Percentiles rank a stretch among this genome's conserved stretches.
phyloP scores from a whole-genome alignment of 805 yeast species.

The Pichia ethanolica region DNA sequence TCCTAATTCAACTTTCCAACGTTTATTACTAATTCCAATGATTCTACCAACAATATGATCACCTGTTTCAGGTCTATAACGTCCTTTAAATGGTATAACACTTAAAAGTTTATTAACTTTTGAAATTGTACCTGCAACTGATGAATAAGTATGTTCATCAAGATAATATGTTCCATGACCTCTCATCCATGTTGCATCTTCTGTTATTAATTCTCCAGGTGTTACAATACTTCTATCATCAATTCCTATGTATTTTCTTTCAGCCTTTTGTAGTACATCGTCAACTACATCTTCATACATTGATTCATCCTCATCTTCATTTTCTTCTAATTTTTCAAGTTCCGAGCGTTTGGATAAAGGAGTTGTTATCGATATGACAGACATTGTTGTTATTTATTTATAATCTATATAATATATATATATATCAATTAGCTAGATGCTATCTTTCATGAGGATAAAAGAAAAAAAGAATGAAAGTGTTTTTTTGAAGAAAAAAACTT shows the following conservation, averaged over 20 bases:
- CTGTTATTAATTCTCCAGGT: slow-evolving; percentile 95
- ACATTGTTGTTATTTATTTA: slow-evolving; percentile 8
- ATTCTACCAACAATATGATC: slow-evolving; percentile 93
- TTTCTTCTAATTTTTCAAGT: not conserved
- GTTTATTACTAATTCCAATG: slow-evolving; percentile 84
- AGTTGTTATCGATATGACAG: slow-evolving; percentile 23
- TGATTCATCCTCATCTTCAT: slow-evolving; percentile 13
- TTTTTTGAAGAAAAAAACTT: too few relatives aligned
- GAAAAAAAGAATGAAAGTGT: too few relatives aligned
- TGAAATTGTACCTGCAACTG: slow-evolving; percentile 87
- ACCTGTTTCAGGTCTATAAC: slow-evolving; percentile 91
- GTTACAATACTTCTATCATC: slow-evolving; percentile 50
- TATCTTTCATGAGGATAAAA: too few relatives aligned
- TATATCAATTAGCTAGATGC: too few relatives aligned
- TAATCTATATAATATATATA: too few relatives aligned
- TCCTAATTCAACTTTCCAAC: slow-evolving; percentile 98
- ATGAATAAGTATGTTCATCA: slow-evolving; percentile 69
- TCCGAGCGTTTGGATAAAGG: slow-evolving; percentile 9
- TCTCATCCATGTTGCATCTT: slow-evolving; percentile 95
- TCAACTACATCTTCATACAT: slow-evolving; percentile 18
- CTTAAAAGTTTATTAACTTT: slow-evolving; percentile 81
- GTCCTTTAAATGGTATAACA: slow-evolving; percentile 78
- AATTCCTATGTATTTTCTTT: slow-evolving; percentile 3
- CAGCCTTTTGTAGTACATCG: slow-evolving; percentile 7
- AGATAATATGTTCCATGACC: slow-evolving; percentile 93